Base-by-base conservation (phyloP, 2,329 filamentous ascomycete genomes). In the Colletotrichum navitas region DNA sequence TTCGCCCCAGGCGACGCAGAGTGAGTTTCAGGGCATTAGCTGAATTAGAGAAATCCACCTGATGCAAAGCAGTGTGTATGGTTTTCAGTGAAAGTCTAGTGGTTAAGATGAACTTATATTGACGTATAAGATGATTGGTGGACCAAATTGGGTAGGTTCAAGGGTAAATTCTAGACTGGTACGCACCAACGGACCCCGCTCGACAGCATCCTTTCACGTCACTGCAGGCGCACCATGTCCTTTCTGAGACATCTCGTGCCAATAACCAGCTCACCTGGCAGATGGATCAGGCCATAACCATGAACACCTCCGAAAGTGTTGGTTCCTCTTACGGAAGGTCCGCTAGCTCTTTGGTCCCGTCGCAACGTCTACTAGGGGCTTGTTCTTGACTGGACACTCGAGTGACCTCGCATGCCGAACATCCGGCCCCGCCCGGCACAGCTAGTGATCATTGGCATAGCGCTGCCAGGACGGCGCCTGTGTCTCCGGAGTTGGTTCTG, bases 111-210 rank as follows among this genome's bases (percentile, higher is more conserved):
- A 16, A 45, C 26, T 52, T 43, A 52, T 68, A 26, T 41, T 16
- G 39, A 55, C 59, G 51, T 69, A 47, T 64, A 49, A 60, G 45
- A 68, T 72, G 69, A 72, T 68, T 72, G 69, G 58, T 72, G 69
- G 65, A 69, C 60, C 26, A n/a, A 32, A 2, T 51, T 29, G 36
- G 12, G 11, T 16, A 36, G 6, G 21, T 36, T 62, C 39, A 10
- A 32, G 54, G 47, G 47, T 24, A 21, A 55, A 60, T 32, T 60
- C 32, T 36, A 60, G 34, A 54, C 69, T 54, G 64, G 64, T 60
- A 26, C 54, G 45, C 69, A 26, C 7, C 47, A 10, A 41, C 12
- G 43, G 14, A 36, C 67, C 55, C 60, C 62, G 55, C 47, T 34
- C 66, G 36, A 41, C 65, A 32, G n/a, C 45, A 51, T 14, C 18